Base-by-base conservation (phyloP, 257 asterid genomes). In the Avicennia marina region DNA sequence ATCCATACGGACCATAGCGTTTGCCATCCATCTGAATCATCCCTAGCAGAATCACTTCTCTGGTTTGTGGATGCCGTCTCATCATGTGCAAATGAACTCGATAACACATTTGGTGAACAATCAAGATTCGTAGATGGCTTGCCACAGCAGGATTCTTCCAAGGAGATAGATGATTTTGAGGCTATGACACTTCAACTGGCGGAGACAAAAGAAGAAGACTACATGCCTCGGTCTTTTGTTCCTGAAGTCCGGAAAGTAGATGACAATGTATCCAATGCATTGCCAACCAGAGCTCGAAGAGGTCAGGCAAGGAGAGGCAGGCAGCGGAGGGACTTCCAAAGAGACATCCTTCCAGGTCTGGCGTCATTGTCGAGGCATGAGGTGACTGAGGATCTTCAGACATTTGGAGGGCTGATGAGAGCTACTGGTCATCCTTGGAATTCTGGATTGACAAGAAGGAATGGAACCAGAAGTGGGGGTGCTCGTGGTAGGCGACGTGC, bases 291-390 rank as follows among this genome's bases (percentile, higher is more conserved):
- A 67, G 51, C 90, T 36, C 73, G 98, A 56, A 89, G 94, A 78
- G 98, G 94, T n/a, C 95, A 85, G 62, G 29, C 94, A 3, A 79
- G 94, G 77, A 86, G 98, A 80, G 98, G 98, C 49, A 81, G 97
- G 72, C 97, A 80, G 31, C 70, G 95, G 48, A 80, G 90, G 81
- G 98, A 93, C 66, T 93, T 93, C 56, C 98, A 88, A 71, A 32
- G 94, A 77, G 98, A 89, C 62, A 83, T 86, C 50, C 98, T 89
- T 32, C 98, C 97, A 0, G 97, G 98, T 21, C 71, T 93, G 34
- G 69, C 79, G 29, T 80, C 97, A n/a, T 57, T 93, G 45, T 80
- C 98, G 0, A 80, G 98, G 58, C 84, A 81, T 6, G 98, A 89
- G 65, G 87, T 93, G 68, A 81, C 97, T 0, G 96, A 93, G 80